Conservation (phyloP, 2,329 filamentous ascomycete genomes). For the Fusarium stilboides region DNA sequence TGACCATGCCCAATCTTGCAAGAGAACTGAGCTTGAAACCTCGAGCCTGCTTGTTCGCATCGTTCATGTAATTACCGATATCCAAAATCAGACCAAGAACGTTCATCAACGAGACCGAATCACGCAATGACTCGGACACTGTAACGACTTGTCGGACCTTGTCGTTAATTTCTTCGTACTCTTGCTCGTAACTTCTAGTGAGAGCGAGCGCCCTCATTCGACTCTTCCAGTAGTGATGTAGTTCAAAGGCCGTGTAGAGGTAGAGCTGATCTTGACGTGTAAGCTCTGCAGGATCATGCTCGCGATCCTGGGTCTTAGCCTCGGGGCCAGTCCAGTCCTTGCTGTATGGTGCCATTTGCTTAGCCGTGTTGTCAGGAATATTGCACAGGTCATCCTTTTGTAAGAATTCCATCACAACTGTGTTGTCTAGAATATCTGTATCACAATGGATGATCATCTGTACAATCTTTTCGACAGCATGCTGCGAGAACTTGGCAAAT, state of each 20-base stretch:
- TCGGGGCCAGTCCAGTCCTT: conserved; percentile 96
- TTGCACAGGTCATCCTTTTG: conserved; percentile 94
- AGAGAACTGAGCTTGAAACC: conserved; percentile 98
- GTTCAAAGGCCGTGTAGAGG: conserved; percentile 90
- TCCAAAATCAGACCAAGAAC: conserved; percentile 96
- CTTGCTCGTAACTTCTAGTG: conserved; percentile 85
- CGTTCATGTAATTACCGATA: conserved; percentile 99
- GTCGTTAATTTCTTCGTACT: conserved; percentile 91
- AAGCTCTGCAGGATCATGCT: conserved; percentile 89
- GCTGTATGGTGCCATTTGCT: conserved; percentile 94
- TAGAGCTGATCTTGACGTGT: conserved; percentile 97
- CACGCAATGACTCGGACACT: conserved; percentile 90
- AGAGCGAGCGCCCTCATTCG: conserved; percentile 92
- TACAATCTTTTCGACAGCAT: conserved; percentile 86
- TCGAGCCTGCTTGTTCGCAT: conserved; percentile 96
- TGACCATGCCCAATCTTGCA: conserved; percentile 94
- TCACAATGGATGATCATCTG: conserved; percentile 98
- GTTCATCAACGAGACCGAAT: conserved; percentile 95
- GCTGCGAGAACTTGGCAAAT: conserved; percentile 91
- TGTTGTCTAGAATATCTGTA: conserved; percentile 87
- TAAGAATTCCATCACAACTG: conserved; percentile 96
- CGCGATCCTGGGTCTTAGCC: conserved; percentile 81
- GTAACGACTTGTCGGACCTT: conserved; percentile 89
- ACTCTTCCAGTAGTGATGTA: conserved; percentile 99
- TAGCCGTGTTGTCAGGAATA: conserved; percentile 90